Base-by-base conservation (phyloP, 129 eudicot genomes). In the Mikania micrantha region DNA sequence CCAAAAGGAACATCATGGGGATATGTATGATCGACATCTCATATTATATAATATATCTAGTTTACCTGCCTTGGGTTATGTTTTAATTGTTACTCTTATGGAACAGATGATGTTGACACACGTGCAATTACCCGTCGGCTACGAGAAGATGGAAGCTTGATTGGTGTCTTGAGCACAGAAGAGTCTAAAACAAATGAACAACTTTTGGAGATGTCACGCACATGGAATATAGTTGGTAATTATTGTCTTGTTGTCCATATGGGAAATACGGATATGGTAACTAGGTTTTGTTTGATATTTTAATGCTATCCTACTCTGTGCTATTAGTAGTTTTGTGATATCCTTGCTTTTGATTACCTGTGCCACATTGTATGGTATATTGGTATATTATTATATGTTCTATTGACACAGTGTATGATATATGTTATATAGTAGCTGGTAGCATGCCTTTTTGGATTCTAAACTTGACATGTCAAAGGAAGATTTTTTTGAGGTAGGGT, bases 151-250 rank as follows among this genome's bases (percentile, higher is more conserved):
- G 97, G 99, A 57, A 94, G 97, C 70, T 82, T 94, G 70, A 81
- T 90, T 60, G 99, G 99, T 77, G 99, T 94, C 11, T 80, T 94
- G 78, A 87, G 97, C 81, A 90, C 99, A 19, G 99, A 94, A 85
- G 75, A 83, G 29, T 60, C 94, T 6, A 94, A 87, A 81, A 81
- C 95, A 2, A 95, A 94, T 34, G 85, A 83, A 17, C 82, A 94
- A 59, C 99, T 94, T 36, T 68, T 94, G 76, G 81, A 90, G 53
- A 87, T 90, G 90, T 90, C 99, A 20, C 97, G 90, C 72, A 81
- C 83, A 39, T 94, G 97, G 97, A 64, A 87, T 71, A 93, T 93
- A 28, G 96, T 93, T 66, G 98, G 98, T 93, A 80, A 40, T 42
- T 17, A 59, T n/a, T 13, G 21, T 4, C 12, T 27, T 64, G 7